Conservation (phyloP, 495 filamentous ascomycete genomes). For the Thermothielavioides terrestris region DNA sequence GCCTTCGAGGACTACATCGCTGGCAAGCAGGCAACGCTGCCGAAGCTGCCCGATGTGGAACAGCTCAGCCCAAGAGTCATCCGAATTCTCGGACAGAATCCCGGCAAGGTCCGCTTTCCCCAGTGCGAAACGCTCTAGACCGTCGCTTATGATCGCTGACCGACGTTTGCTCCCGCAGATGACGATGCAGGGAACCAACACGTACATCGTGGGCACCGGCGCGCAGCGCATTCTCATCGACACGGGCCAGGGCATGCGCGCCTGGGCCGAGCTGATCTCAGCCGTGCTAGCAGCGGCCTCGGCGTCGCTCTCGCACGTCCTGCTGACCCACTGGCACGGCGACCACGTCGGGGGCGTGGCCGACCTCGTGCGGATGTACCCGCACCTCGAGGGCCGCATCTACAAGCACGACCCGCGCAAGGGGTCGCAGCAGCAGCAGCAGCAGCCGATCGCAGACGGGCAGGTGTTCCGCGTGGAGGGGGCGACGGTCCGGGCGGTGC, state of each 20-base stretch:
- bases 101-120: background rate
- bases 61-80: background rate
- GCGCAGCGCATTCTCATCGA: slow-evolving; percentile 56
- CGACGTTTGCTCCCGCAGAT: background rate
- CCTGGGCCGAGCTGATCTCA: slow-evolving; percentile 15
- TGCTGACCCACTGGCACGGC: slow-evolving; percentile 76
- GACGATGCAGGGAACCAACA: slow-evolving; percentile 51
- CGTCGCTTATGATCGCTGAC: background rate
- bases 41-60: background rate
- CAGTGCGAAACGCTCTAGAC: background rate
- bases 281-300: background rate
- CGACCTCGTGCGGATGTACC: slow-evolving; percentile 42
- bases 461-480: slow-evolving; percentile 61
- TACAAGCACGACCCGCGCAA: slow-evolving; percentile 40
- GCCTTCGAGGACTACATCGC: slow-evolving; percentile 1
- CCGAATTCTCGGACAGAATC: background rate
- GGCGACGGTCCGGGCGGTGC: slow-evolving; percentile 57
- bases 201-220: slow-evolving; percentile 63
- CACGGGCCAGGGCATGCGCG: slow-evolving; percentile 52
- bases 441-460: slow-evolving; percentile 50
- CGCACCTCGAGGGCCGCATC: slow-evolving; percentile 45
- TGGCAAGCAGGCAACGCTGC: background rate
- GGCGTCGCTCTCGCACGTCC: slow-evolving; percentile 2
- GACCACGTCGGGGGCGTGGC: slow-evolving; percentile 67
- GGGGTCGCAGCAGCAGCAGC: no score